phyloP scores from a whole-genome alignment of 139 green algal species.

The Chlamydomonas sp. region DNA sequence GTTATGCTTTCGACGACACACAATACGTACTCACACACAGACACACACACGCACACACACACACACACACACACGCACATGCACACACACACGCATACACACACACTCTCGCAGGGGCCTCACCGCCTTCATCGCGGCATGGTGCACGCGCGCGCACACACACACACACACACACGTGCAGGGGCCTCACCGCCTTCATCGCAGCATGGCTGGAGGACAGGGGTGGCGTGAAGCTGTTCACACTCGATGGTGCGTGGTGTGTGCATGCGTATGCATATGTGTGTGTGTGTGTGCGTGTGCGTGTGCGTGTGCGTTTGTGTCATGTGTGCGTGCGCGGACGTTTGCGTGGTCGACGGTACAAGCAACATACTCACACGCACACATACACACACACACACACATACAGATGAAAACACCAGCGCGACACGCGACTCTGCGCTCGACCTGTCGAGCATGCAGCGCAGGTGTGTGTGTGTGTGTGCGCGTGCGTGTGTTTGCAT shows the following conservation, averaged over 20 bases:
- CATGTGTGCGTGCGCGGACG: neutral
- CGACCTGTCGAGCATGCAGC: neutral
- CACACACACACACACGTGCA: conserved; percentile 4
- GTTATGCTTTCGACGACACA: too few species aligned
- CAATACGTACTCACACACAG: too few species aligned
- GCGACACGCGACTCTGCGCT: too few species aligned
- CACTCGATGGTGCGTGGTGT: neutral
- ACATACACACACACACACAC: neutral
- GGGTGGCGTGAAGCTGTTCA: conserved; percentile 9
- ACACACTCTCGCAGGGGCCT: neutral
- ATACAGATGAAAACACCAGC: too few species aligned
- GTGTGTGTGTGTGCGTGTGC: neutral
- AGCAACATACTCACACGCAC: neutral
- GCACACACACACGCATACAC: too few species aligned
- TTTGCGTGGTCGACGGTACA: neutral
- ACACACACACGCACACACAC: too few species aligned
- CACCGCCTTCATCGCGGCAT: too few species aligned
- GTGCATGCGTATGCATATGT: neutral
- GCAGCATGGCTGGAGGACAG: conserved; percentile 13
- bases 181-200: conserved; percentile 1
- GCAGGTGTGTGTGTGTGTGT: neutral
- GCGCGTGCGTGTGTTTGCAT: neutral
- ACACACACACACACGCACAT: too few species aligned
- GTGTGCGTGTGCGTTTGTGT: neutral
- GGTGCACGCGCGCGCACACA: too few species aligned